Percentiles rank a stretch among this genome's conserved stretches.
These are phyloP conservation scores for Blastobotrys mokoenaii DNA, from an alignment of 805 yeast species.

Conservation along the genomic window DNA sequence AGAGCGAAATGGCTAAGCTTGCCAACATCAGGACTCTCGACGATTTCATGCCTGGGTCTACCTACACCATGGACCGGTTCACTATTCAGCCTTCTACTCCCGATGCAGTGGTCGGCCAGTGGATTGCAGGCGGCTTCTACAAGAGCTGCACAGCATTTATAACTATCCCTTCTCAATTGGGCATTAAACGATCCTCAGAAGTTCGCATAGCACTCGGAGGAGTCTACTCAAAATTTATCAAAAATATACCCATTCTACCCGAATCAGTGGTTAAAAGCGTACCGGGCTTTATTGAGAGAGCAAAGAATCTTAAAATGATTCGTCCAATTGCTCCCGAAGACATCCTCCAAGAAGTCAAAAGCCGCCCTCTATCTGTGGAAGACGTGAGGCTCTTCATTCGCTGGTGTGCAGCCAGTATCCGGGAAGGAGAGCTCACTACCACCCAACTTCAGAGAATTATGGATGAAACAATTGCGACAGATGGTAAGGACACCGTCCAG, in stretches of 20 bases:
- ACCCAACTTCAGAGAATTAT: constrained; percentile 15
- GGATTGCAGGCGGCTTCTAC: constrained; percentile 32
- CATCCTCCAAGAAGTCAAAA: constrained; percentile 24
- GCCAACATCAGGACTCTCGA: neutral
- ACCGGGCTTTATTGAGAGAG: constrained; percentile 22
- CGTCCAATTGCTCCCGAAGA: constrained; percentile 19
- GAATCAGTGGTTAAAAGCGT: constrained; percentile 14
- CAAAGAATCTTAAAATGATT: constrained; percentile 19
- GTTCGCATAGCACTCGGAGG: constrained; percentile 24
- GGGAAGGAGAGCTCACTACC: constrained; percentile 10
- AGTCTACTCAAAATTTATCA: constrained; percentile 14
- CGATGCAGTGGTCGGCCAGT: constrained; percentile 28
- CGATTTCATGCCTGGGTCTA: constrained; percentile 3
- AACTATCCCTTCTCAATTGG: constrained; percentile 25
- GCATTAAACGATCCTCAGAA: constrained; percentile 24
- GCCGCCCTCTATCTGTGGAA: constrained; percentile 19
- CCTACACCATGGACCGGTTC: constrained; percentile 24
- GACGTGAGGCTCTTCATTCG: constrained; percentile 18
- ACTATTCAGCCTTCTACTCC: constrained; percentile 29
- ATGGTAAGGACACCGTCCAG: constrained; percentile 14
- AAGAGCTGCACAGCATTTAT: constrained; percentile 21
- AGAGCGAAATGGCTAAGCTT: constrained; percentile 24
- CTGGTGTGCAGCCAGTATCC: constrained; percentile 21
- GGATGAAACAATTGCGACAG: constrained; percentile 19
- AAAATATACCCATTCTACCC: constrained; percentile 24